Evolutionary conservation across 176 grass and related monocot species (phyloP).

Genomic region (Canna indica): DNA sequence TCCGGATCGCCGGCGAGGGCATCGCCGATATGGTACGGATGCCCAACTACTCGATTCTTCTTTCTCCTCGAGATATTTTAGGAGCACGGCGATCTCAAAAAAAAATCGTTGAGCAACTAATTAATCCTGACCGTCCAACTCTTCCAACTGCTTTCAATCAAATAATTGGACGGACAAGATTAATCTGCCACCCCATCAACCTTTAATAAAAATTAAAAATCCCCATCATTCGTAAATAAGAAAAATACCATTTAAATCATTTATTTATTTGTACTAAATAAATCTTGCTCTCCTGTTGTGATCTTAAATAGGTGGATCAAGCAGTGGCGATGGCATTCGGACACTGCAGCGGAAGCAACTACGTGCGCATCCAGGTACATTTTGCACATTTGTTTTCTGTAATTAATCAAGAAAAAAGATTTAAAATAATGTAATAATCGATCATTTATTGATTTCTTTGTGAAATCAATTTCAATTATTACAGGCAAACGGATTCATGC

Average conservation of each 20-base stretch:
- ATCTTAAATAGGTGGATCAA: constrained; percentile 63
- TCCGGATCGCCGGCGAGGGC: constrained; percentile 10
- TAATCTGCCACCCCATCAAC: not conserved
- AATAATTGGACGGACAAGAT: not conserved
- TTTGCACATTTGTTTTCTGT: not conserved
- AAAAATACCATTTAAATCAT: too few species aligned
- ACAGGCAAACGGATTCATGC: not conserved
- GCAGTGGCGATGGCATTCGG: constrained; percentile 96
- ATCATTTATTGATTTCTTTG: not conserved
- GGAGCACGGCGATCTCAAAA: not conserved
- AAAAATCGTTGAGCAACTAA: not conserved
- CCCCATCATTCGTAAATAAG: constrained; percentile 1
- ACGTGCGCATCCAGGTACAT: constrained; percentile 76
- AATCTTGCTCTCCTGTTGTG: not conserved
- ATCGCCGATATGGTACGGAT: constrained; percentile 35
- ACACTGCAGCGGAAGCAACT: constrained; percentile 68
- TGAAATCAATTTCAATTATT: too few species aligned
- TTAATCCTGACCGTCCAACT: not conserved
- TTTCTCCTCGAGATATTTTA: constrained; percentile 5
- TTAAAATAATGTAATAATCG: not conserved
- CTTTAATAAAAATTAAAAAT: not conserved
- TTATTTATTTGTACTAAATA: constrained; percentile 1
- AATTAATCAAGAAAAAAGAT: not conserved
- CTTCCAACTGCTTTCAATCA: not conserved
- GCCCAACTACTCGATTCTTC: not conserved